These are phyloP conservation scores for Cicer cuneatum DNA, from an alignment of 306 rosid genomes.

Conservation along the genomic window DNA sequence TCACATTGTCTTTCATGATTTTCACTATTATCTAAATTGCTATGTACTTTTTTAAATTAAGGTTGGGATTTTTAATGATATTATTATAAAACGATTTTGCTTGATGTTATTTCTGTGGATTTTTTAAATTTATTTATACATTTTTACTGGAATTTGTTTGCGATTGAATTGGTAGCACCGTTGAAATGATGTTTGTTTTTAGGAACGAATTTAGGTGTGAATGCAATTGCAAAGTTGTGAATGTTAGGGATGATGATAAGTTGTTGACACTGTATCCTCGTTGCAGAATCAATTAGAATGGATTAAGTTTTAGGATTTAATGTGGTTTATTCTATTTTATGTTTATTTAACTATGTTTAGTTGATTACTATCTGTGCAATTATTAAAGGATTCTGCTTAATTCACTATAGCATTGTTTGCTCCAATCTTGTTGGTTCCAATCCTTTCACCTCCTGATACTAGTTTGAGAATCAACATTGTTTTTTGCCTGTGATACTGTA, in stretches of 20 bases:
- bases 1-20: background rate
- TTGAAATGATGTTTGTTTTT: background rate
- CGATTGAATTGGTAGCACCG: background rate
- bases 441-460: too few species aligned
- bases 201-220: background rate
- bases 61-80: background rate
- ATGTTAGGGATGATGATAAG: background rate
- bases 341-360: too few species aligned
- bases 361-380: too few species aligned
- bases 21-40: background rate
- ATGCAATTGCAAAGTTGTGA: background rate
- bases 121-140: too few species aligned
- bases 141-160: background rate
- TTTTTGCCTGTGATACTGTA: too few species aligned
- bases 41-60: background rate
- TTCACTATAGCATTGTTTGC: too few species aligned
- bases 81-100: background rate
- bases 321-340: too few species aligned
- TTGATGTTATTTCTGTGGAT: background rate
- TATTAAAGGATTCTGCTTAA: too few species aligned
- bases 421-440: too few species aligned
- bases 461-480: too few species aligned
- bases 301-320: background rate
- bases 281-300: background rate
- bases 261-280: too few species aligned